Evolutionary conservation across 345 rosid genomes (phyloP).

Genomic region (Excoecaria agallocha): DNA sequence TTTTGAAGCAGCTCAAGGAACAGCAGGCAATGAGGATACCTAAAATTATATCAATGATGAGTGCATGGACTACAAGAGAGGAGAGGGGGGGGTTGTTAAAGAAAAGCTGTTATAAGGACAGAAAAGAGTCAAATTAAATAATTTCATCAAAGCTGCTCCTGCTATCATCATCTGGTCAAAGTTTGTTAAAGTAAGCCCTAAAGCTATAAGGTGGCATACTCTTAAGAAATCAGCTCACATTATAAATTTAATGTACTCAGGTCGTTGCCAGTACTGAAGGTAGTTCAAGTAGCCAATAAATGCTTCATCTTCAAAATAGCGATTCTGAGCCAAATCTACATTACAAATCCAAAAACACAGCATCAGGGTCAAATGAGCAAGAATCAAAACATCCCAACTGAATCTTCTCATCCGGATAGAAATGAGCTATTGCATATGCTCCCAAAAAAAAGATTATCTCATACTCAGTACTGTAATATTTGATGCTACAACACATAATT

Average conservation of each 20-base stretch:
- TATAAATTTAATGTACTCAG: conserved; percentile 82
- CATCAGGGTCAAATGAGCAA: conserved; percentile 6
- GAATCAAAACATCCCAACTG: background rate
- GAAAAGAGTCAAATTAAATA: background rate
- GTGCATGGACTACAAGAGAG: conserved; percentile 4
- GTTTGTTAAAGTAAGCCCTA: conserved; percentile 3
- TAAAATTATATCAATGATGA: conserved; percentile 38
- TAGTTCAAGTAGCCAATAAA: conserved; percentile 95
- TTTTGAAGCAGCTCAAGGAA: conserved; percentile 97
- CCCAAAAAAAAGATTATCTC: background rate
- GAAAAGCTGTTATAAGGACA: background rate
- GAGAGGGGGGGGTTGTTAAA: background rate
- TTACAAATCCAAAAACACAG: conserved; percentile 16
- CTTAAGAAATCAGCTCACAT: conserved; percentile 54
- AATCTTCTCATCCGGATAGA: background rate
- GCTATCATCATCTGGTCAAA: background rate
- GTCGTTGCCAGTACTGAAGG: conserved; percentile 94
- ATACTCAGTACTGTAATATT: background rate
- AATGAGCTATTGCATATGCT: background rate
- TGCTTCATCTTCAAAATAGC: conserved; percentile 95
- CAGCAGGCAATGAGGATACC: conserved; percentile 96
- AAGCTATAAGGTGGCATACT: conserved; percentile 1
- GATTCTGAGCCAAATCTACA: conserved; percentile 97
- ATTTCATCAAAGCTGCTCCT: background rate
- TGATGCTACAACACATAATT: background rate